phyloP scores from a whole-genome alignment of 768 basidiomycete species.

The Phaeotremella skinneri region DNA sequence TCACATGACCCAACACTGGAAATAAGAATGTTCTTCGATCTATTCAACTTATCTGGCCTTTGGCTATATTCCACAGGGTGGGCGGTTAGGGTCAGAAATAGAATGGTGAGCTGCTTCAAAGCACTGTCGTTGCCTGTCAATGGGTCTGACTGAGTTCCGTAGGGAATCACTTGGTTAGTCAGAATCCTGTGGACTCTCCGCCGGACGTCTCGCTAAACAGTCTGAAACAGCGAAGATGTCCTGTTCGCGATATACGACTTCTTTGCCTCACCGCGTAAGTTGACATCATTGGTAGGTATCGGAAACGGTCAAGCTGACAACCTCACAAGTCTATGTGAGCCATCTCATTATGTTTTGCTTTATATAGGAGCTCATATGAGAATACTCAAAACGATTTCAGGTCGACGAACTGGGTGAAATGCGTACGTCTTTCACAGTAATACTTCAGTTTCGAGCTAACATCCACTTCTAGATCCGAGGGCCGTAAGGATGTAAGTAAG shows the following conservation, averaged over 20 bases:
- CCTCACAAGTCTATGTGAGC: not conserved
- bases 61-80: conserved; percentile 30
- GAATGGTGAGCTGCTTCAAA: conserved; percentile 35
- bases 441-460: not conserved
- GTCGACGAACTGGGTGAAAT: conserved; percentile 51
- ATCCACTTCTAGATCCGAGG: conserved; percentile 30
- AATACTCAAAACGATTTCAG: conserved; percentile 15
- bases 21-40: not conserved
- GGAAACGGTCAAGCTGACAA: not conserved
- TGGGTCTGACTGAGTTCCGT: not conserved
- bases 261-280: conserved; percentile 49
- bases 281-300: not conserved
- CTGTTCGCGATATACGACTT: conserved; percentile 52
- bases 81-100: conserved; percentile 49
- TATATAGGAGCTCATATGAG: not conserved
- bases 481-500: conserved; percentile 44
- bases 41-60: not conserved
- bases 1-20: conserved; percentile 6
- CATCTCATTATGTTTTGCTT: not conserved
- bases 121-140: not conserved
- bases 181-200: not conserved
- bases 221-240: conserved; percentile 41
- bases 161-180: conserved; percentile 48
- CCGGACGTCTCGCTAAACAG: not conserved
- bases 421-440: conserved; percentile 31